phyloP scores from a whole-genome alignment of 2,329 filamentous ascomycete genomes.

The Hypoxylon sp. region DNA sequence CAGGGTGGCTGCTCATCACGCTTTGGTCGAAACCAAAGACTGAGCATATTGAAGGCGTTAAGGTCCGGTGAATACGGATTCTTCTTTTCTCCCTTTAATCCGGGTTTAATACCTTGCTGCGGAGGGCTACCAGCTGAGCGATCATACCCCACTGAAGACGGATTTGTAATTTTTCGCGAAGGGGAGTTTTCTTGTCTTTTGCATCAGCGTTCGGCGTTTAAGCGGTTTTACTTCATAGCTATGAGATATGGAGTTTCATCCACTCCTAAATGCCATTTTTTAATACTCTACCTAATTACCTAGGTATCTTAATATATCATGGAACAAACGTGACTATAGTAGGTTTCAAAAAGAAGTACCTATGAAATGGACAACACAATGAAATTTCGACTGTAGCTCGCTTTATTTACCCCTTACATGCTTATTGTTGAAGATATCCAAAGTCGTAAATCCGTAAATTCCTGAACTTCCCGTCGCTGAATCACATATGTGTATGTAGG shows the following conservation, averaged over 20 bases:
- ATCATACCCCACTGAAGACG: conserved; percentile 32
- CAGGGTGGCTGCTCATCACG: conserved; percentile 17
- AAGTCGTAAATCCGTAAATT: conserved; percentile 23
- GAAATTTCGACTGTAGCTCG: conserved; percentile 1
- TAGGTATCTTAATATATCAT: neutral
- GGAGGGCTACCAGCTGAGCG: conserved; percentile 12
- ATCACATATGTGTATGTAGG: conserved; percentile 13
- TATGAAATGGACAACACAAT: neutral
- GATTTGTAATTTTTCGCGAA: conserved; percentile 31
- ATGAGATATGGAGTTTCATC: conserved; percentile 27
- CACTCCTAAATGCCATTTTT: conserved; percentile 24
- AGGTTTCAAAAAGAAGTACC: neutral
- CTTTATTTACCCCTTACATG: conserved; percentile 11
- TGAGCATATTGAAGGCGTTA: conserved; percentile 38
- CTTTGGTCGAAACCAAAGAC: neutral
- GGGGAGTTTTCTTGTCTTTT: conserved; percentile 26
- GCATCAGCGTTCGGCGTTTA: conserved; percentile 49
- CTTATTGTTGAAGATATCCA: conserved; percentile 29
- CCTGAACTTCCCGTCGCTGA: conserved; percentile 2
- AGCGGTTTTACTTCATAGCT: conserved; percentile 29
- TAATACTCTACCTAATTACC: conserved; percentile 1
- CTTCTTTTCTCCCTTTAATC: conserved; percentile 15
- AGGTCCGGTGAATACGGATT: neutral
- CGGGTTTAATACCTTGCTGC: conserved; percentile 9
- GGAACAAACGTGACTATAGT: too few relatives aligned